Base-by-base conservation (phyloP, 495 filamentous ascomycete genomes). In the Bathelium albidoporum region DNA sequence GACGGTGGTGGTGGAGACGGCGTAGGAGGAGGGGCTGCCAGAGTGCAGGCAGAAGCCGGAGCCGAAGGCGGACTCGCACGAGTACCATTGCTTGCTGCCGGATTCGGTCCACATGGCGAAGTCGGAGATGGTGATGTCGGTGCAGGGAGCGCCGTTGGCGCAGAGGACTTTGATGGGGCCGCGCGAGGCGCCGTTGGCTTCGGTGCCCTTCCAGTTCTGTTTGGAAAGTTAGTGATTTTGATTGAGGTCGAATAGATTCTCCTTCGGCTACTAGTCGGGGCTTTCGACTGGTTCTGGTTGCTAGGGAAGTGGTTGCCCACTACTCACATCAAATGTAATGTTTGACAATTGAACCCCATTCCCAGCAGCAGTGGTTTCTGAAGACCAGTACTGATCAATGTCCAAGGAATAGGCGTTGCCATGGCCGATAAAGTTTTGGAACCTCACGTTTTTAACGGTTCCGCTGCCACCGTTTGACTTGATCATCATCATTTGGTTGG, bases 401-500 rank as follows among this genome's bases (percentile, higher is more conserved):
- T 86, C 75, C 12, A 82, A 70, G 20, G 73, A 75, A 70, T 81
- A 82, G 24, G 79, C 78, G 64, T 82, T 82, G 41, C 75, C 72
- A 64, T 80, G 77, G 53, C 78, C 79, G 74, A 70, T 65, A 73
- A 85, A 86, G 73, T 85, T 84, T 61, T 82, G 75, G 32, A 85
- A 78, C 18, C 78, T 60, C 18, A 76, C 71, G 63, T 83, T 78
- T n/a, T 75, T 74, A 12, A 85, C 78, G n/a, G 73, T 75, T 16
- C 83, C 83, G 64, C 72, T 79, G 31, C 83, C 82, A 18, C 82
- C 82, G 63, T 80, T 79, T 58, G 78, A 82, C 72, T 86, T 86
- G 73, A 86, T 80, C 81, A 86, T 81, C 66, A 81, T 76, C 82
- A 85, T 85, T 67, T 84, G 80, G 71, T 83, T 86, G 28, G 60